These are phyloP conservation scores for Pleurotus citrinopileatus DNA, from an alignment of 768 basidiomycete species.

Conservation along the genomic window DNA sequence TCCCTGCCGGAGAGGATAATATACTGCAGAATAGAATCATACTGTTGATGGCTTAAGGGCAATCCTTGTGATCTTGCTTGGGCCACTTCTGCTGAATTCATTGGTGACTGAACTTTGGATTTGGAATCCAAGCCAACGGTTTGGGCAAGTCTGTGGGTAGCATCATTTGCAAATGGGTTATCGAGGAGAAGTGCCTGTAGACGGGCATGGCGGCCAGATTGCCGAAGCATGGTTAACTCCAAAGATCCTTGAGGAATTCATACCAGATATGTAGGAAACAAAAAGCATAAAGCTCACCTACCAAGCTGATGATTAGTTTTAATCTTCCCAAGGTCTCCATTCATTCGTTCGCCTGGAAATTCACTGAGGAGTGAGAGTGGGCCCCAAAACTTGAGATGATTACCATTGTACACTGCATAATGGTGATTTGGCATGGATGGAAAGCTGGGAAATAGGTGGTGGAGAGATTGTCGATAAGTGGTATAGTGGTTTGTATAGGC, in stretches of 20 bases:
- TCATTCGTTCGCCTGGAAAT: conserved; percentile 27
- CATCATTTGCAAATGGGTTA: background rate
- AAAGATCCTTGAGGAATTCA: too few species aligned
- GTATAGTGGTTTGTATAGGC: conserved; percentile 19
- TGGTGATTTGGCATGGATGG: conserved; percentile 28
- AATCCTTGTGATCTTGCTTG: background rate
- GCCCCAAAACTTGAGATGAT: conserved; percentile 27
- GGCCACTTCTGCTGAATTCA: background rate
- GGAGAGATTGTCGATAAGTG: conserved; percentile 18
- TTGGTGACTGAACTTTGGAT: background rate
- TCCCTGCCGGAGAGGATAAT: conserved; percentile 14
- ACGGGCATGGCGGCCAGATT: conserved; percentile 2
- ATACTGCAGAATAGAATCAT: background rate
- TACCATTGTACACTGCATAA: conserved; percentile 29
- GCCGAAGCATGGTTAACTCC: conserved; percentile 14
- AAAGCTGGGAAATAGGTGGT: conserved; percentile 19
- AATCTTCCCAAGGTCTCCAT: conserved; percentile 23
- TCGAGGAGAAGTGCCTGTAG: conserved; percentile 11
- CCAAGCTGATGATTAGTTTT: conserved; percentile 21
- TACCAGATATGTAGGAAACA: conserved; percentile 13
- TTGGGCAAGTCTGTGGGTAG: background rate
- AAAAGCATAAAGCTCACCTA: conserved; percentile 9
- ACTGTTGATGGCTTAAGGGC: background rate
- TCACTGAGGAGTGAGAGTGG: conserved; percentile 26
- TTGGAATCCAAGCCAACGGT: background rate